These are phyloP conservation scores for Apiotrichum domesticum DNA, from an alignment of 1,284 basidiomycete genomes.

Conservation along the genomic window DNA sequence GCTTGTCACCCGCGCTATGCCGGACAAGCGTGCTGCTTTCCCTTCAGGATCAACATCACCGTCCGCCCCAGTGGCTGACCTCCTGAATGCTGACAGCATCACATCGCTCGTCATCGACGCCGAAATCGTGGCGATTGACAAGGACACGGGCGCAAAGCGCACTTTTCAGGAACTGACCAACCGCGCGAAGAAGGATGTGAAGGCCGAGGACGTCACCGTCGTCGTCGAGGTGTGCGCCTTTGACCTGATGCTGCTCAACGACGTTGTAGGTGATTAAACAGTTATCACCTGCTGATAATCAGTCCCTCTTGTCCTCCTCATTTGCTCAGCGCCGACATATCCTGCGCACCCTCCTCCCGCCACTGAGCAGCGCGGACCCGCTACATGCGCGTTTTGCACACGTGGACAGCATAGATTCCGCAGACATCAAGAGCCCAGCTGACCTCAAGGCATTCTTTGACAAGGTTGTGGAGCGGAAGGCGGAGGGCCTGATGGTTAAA, in stretches of 20 bases:
- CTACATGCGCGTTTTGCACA: conserved; percentile 63
- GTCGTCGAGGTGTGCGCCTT: conserved; percentile 93
- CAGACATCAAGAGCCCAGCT: conserved; percentile 43
- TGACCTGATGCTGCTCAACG: conserved; percentile 90
- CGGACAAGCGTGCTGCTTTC: conserved; percentile 12
- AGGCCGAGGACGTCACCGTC: conserved; percentile 91
- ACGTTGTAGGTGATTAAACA: conserved; percentile 58
- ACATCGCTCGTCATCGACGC: conserved; percentile 90
- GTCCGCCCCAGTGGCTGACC: conserved; percentile 23
- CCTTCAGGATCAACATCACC: conserved; percentile 14
- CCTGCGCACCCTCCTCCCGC: conserved; percentile 56
- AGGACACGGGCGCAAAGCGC: conserved; percentile 71
- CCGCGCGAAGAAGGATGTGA: conserved; percentile 95
- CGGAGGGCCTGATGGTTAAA: conserved; percentile 93
- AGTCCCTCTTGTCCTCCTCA: conserved; percentile 65
- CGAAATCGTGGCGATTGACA: conserved; percentile 94
- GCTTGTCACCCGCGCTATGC: conserved; percentile 26
- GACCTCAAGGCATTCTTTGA: conserved; percentile 73
- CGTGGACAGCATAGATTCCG: conserved; percentile 69
- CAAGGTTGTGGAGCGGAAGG: conserved; percentile 69
- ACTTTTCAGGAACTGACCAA: conserved; percentile 96
- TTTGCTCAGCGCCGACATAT: conserved; percentile 67
- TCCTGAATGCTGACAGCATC: conserved; percentile 28
- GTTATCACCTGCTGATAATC: background rate
- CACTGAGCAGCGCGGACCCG: conserved; percentile 42